Evolutionary conservation across 2,329 filamentous ascomycete species (phyloP), one percentile per base, ranked within the genome.

Genomic region (Fusarium sp.): DNA sequence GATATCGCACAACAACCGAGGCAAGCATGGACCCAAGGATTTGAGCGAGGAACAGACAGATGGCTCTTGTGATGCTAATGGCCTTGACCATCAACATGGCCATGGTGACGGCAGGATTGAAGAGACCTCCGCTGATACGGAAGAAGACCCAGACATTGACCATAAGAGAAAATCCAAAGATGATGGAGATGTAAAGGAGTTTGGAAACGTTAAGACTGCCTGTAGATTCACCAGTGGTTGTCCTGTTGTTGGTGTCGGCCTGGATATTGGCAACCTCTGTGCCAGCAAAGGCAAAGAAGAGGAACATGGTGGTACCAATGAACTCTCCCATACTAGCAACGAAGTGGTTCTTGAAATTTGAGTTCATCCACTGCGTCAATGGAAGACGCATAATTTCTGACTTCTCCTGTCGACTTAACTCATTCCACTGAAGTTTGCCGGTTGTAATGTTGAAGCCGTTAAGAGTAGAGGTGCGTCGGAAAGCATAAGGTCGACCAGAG

Each of bases 71-170:
- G 16, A 81, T 75, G 9, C 78, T 79, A 31, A 89, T 80, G 4
- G 82, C 85, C 21, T 83, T 83, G 31, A 84, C 82, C 19, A 88
- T 78, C 23, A 82, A 79, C 58, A 88, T 83, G 4, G 83, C 86
- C 2, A 89, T 77, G 0, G 86, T 88, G 21, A 80, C 78, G 12
- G 78, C 78, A 6, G 78, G 78, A 64, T 80, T 80, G 64, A 80
- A 80, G 6, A 80, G 70, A 23, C 78, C 78, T 46, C 78, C 78
- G 39, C 79, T 83, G 37, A 85, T 81, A 44, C 83, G 79, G 72
- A 82, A 85, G 72, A 84, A 85, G 37, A 83, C 74, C 82, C 83
- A 85, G 14, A 81, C 82, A 53, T 83, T 84, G 56, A 83, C 81
- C 53, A 81, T 80, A 52, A 84, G 77, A 21, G 79, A 80, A 65